These are phyloP conservation scores for Xylaria curta DNA, from an alignment of 495 filamentous ascomycete genomes.

Conservation along the genomic window DNA sequence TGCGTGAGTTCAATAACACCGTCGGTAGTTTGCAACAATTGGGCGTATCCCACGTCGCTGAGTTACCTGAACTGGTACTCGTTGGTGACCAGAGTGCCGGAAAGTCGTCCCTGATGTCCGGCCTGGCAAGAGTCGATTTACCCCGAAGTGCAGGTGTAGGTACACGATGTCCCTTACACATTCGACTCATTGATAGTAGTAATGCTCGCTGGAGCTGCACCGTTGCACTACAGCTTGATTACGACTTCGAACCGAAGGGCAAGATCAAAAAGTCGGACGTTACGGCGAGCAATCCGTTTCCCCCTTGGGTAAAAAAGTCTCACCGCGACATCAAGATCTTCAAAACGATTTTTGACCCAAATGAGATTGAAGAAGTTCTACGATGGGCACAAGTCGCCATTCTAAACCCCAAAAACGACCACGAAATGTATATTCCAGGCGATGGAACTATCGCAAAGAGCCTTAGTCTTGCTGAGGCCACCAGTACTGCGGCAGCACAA, in stretches of 20 bases:
- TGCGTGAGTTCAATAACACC: conserved; percentile 56
- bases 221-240: conserved; percentile 65
- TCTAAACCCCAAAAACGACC: conserved; percentile 61
- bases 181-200: conserved; percentile 64
- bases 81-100: conserved; percentile 84
- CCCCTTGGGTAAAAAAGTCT: conserved; percentile 49
- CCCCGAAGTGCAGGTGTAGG: conserved; percentile 73
- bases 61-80: conserved; percentile 76
- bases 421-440: conserved; percentile 57
- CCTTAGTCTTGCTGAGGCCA: conserved; percentile 39
- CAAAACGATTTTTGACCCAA: conserved; percentile 49
- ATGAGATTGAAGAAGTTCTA: conserved; percentile 63
- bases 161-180: conserved; percentile 78
- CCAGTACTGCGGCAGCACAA: conserved; percentile 55
- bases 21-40: conserved; percentile 53
- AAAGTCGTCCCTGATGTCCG: conserved; percentile 81
- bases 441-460: conserved; percentile 42
- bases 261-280: conserved; percentile 48
- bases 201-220: conserved; percentile 60
- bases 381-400: conserved; percentile 75
- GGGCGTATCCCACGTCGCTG: conserved; percentile 60
- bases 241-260: conserved; percentile 48
- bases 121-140: conserved; percentile 77
- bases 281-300: conserved; percentile 49
- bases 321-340: conserved; percentile 46